A percentile compares a stretch with the other conserved stretches of the same genome.
These are phyloP conservation scores for Podospora tetraspora DNA, from an alignment of 495 filamentous ascomycete genomes.

Conservation along the genomic window DNA sequence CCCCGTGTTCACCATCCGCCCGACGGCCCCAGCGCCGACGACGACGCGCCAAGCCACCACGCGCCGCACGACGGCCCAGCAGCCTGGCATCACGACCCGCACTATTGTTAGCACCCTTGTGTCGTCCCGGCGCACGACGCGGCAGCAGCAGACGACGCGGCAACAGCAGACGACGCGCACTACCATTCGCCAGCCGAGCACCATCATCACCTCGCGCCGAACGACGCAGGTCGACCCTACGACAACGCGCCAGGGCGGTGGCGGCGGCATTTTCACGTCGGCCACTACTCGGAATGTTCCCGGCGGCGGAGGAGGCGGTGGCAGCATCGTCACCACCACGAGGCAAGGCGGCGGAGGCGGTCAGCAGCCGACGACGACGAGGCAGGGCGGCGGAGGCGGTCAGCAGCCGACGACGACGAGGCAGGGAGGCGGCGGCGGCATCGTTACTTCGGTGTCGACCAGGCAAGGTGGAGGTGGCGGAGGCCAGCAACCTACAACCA, in stretches of 20 bases:
- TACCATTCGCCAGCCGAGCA: slow-evolving; percentile 1
- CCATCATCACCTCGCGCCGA: slow-evolving; percentile 2
- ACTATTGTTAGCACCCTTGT: slow-evolving; percentile 2
- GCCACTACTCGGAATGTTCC: neutral
- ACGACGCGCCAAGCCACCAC: neutral
- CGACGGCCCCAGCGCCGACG: neutral
- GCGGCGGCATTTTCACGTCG: neutral
- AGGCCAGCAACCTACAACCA: neutral
- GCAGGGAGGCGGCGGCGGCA: neutral
- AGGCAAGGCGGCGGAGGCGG: slow-evolving; percentile 6
- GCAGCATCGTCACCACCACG: slow-evolving; percentile 1
- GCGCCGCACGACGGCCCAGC: neutral
- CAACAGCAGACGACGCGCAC: slow-evolving; percentile 1
- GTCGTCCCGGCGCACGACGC: neutral
- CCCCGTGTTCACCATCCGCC: slow-evolving; percentile 11
- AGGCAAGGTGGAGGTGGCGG: slow-evolving; percentile 5
- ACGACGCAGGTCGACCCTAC: slow-evolving; percentile 8
- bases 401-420: neutral
- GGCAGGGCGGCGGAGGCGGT: neutral
- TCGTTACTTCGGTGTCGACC: neutral
- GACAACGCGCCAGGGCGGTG: neutral
- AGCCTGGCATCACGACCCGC: neutral
- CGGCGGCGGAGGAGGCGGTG: slow-evolving; percentile 2
- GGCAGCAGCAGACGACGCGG: neutral
- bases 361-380: neutral